Evolutionary conservation across 805 yeast genomes (phyloP), one percentile per base, ranked within the genome.

Genomic region (Barnettozyma pratensis): DNA sequence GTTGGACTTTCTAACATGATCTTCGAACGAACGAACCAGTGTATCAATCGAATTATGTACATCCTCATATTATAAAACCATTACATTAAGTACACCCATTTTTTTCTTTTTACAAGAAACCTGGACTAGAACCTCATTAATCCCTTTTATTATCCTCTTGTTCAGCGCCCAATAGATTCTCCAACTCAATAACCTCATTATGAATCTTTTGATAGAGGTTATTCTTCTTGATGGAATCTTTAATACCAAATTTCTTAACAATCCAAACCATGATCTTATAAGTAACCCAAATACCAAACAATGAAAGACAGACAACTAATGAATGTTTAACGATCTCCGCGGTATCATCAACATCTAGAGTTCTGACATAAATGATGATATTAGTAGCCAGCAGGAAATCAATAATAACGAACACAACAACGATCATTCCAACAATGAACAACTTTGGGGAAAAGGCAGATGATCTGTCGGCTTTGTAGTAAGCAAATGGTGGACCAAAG

Each of bases 301-400:
- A 0, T 29, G 57, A 56, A 3, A 55, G 36, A 9, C 51, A 14
- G 12, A 59, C 50, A 8, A 54, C 39, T 6, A 51, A 48, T 1
- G 59, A 49, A 19, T 60, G 62, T 8, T 38, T 45, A 11, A 49
- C 50, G 6, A 59, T 44, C 36, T 57, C 60, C 27, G 39, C 26
- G 2, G 43, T 53, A 4, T 54, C 52, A 6, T 53, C 57, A 14
- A 57, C 54, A 14, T 60, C 58, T 36, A 68, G 52, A 5, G 72
- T 67, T 51, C 72, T 62, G 30, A 61, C 53, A 35, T 67, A 65
- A 40, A 69, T 62, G 38, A 68, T 59, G 39, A 66, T 61, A 44
- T 66, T 60, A 6, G 68, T 67, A 10, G 69, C 70, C 14, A 69
- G 54, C 4, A 68, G 49, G 52, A 69, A 66, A 36, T 65, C 64